Base-by-base conservation (phyloP, 208 protist species). In the Wallacemonas sp. region DNA sequence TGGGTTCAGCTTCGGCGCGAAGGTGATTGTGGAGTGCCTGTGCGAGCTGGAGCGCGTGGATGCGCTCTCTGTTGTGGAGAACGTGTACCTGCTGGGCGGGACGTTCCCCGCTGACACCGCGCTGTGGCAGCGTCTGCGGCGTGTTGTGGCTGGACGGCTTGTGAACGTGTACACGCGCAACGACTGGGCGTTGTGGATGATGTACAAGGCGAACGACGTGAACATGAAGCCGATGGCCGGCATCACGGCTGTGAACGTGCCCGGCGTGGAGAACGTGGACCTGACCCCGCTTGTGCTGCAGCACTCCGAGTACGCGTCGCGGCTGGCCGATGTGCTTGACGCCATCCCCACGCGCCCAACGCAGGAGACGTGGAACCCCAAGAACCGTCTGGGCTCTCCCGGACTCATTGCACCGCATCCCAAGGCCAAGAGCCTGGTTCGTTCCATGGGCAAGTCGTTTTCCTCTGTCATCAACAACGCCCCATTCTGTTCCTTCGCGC, bases 191-290 rank as follows among this genome's bases (percentile, higher is more conserved):
- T 72, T 97, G 62, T 88, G 80, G 74, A 63, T 91, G 45, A 75
- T 96, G 75, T 93, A 94, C 75, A 81, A 83, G 22, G 75, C 75
- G 38, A 88, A 88, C 60, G 79, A 88, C 56, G 77, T 75, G 14
- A 68, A 86, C 49, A 39, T 93, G 60, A 82, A 77, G 39, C 90
- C 90, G 42, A 85, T 95, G 77, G 84, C 86, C 11, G 90, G 90
- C 33, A 80, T 90, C 65, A 79, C 63, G 26, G 75, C 83, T 11
- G 74, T 95, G 22, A 82, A 76, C 36, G 77, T 93, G 26, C 78
- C 84, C n/a, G 89, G 89, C 19, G 84, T 95, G 27, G 86, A 95
- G 77, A 95, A 95, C 70, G 64, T 95, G 14, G 89, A 95, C 68
- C 72, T 83, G 11, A 84, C 82, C 22, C 75, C 76, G 49, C 61